Evolutionary conservation across 495 filamentous ascomycete species (phyloP).

Genomic region (Penicillium cinerascens): DNA sequence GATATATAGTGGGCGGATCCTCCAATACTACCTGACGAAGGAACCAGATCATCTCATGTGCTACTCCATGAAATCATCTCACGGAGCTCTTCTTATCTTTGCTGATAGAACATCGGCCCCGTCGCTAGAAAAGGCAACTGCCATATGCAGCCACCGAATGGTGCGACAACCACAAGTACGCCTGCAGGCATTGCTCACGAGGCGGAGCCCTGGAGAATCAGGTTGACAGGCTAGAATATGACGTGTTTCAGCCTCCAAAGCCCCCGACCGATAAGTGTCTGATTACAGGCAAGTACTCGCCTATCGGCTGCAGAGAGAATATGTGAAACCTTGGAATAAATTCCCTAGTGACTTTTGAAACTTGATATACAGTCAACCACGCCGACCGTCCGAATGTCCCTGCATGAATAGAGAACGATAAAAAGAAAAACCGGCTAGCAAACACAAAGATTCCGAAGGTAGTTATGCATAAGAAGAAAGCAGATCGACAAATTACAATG

Average conservation of each 20-base stretch:
- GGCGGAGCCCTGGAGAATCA: not conserved
- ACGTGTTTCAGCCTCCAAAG: not conserved
- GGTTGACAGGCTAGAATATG: not conserved
- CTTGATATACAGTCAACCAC: constrained; percentile 27
- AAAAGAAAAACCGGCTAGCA: constrained; percentile 24
- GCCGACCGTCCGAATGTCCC: constrained; percentile 25
- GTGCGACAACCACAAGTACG: not conserved
- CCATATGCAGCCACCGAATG: not conserved
- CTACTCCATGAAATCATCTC: not conserved
- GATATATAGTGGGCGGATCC: not conserved
- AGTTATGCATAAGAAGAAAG: constrained; percentile 22
- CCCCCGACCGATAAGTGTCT: not conserved
- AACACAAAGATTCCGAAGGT: constrained; percentile 14
- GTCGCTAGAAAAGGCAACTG: not conserved
- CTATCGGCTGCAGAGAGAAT: not conserved
- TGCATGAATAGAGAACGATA: constrained; percentile 15
- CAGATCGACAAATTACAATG: constrained; percentile 15
- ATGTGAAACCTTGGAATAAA: not conserved
- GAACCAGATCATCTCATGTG: not conserved
- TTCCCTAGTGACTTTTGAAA: constrained; percentile 17
- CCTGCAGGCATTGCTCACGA: not conserved
- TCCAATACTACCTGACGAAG: not conserved
- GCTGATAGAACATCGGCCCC: not conserved
- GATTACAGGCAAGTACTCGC: too few species aligned
- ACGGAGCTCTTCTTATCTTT: not conserved